These are phyloP conservation scores for Albizia julibrissin DNA, from an alignment of 306 rosid species.

Conservation along the genomic window DNA sequence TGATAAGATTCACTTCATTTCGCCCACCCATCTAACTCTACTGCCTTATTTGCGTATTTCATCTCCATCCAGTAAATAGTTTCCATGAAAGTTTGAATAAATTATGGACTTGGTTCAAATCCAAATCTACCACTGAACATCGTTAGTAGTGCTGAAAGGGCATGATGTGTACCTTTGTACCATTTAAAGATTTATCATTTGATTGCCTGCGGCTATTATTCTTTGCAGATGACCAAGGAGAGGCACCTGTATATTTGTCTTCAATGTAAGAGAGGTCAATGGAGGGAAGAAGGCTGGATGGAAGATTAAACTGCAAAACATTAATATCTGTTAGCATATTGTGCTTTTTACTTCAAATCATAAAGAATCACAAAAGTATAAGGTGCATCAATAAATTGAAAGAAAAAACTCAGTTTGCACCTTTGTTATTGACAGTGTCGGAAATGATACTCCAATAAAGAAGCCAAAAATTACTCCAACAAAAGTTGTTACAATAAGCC, in stretches of 20 bases:
- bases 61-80: conserved; percentile 18
- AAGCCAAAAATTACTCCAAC: conserved; percentile 84
- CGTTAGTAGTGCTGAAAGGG: conserved; percentile 19
- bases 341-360: conserved; percentile 29
- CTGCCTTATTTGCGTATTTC: conserved; percentile 1
- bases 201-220: conserved; percentile 43
- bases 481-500: conserved; percentile 80
- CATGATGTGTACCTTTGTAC: conserved; percentile 60
- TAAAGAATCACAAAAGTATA: conserved; percentile 24
- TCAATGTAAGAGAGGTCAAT: conserved; percentile 55
- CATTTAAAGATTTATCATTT: conserved; percentile 52
- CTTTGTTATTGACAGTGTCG: conserved; percentile 75
- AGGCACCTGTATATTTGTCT: conserved; percentile 47
- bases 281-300: conserved; percentile 66
- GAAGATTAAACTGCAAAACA: conserved; percentile 73
- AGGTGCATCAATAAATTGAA: conserved; percentile 7
- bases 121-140: conserved; percentile 4
- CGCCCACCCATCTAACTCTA: conserved; percentile 20
- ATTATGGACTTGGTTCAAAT: conserved; percentile 26
- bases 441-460: conserved; percentile 87
- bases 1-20: conserved; percentile 25
- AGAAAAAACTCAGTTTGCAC: conserved; percentile 39
- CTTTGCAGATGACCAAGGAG: conserved; percentile 42
- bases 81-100: conserved; percentile 25
- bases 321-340: conserved; percentile 23